These are phyloP conservation scores for Arthroderma uncinatum DNA, from an alignment of 2,329 filamentous ascomycete species.

Conservation along the genomic window DNA sequence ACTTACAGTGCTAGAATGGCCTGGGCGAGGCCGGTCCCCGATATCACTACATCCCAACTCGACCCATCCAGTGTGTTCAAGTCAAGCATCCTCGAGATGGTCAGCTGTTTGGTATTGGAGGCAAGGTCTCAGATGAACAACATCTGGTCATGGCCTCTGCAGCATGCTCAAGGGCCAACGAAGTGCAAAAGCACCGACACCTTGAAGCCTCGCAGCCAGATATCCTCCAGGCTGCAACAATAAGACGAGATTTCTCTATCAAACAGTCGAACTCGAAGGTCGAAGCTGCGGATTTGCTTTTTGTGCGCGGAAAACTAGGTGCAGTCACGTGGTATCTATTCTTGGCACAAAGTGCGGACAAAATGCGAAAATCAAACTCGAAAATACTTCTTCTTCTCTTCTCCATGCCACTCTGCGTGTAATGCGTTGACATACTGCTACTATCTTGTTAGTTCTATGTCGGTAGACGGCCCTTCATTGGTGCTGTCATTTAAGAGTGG, in stretches of 20 bases:
- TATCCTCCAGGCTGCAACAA: neutral
- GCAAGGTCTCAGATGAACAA: neutral
- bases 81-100: slow-evolving; percentile 14
- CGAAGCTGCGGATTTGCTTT: neutral
- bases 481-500: slow-evolving; percentile 46
- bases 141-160: neutral
- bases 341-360: neutral
- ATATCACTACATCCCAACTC: slow-evolving; percentile 68
- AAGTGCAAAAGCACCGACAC: neutral
- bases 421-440: slow-evolving; percentile 31
- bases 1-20: slow-evolving; percentile 66
- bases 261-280: neutral
- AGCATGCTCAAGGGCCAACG: neutral
- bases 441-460: slow-evolving; percentile 23
- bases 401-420: slow-evolving; percentile 31
- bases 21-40: slow-evolving; percentile 66
- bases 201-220: neutral
- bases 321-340: slow-evolving; percentile 5
- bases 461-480: slow-evolving; percentile 43
- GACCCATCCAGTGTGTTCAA: slow-evolving; percentile 69
- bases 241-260: neutral
- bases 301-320: neutral
- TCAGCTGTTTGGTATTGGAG: neutral
- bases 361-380: neutral
- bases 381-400: slow-evolving; percentile 15